Conservation (phyloP, 176 grass and related monocot species). For the Oryza punctata region DNA sequence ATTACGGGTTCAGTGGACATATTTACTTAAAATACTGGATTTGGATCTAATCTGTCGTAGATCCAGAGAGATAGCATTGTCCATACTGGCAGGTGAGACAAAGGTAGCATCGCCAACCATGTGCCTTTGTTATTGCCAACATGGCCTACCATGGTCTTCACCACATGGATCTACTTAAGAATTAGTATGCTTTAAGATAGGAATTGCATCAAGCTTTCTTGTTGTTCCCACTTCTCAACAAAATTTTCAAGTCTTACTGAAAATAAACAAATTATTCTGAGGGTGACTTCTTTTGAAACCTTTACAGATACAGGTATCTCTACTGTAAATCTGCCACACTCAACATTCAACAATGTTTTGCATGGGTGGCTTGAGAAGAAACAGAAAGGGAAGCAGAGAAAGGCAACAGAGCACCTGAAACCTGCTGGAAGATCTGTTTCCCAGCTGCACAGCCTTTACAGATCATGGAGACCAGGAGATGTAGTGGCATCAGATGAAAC, state of each 20-base stretch:
- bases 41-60: slow-evolving; percentile 13
- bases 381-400: slow-evolving; percentile 1
- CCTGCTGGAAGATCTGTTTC: not conserved
- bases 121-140: not conserved
- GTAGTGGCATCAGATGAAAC: slow-evolving; percentile 27
- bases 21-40: too few species aligned
- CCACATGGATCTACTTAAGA: not conserved
- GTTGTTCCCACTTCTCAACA: not conserved
- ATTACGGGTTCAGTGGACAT: not conserved
- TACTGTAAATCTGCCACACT: not conserved
- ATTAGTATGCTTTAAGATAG: not conserved
- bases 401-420: slow-evolving; percentile 5
- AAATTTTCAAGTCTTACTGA: not conserved
- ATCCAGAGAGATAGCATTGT: slow-evolving; percentile 7
- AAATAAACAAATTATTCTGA: not conserved
- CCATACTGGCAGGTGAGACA: not conserved
- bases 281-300: too few species aligned
- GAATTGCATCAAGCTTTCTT: not conserved
- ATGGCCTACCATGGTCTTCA: not conserved
- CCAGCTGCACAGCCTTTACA: slow-evolving; percentile 37
- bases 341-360: not conserved
- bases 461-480: not conserved
- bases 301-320: too few species aligned
- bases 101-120: not conserved
- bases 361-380: not conserved